Evolutionary conservation across 1,139 yeast genomes (phyloP).

Genomic region (Yamadazyma sp.): DNA sequence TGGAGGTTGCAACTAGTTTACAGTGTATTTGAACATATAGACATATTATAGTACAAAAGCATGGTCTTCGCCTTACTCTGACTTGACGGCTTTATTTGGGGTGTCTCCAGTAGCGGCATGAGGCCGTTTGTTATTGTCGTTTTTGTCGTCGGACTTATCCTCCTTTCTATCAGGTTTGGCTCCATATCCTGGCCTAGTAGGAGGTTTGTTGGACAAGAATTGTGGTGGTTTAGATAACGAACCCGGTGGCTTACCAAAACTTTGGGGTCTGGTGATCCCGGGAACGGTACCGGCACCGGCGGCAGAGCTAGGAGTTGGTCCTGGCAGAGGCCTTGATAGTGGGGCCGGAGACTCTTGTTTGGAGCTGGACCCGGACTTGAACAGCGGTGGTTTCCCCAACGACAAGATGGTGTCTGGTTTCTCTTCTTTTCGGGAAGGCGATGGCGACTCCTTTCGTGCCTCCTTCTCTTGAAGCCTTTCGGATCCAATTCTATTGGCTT

Average conservation of each 20-base stretch:
- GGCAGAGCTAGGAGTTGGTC: neutral
- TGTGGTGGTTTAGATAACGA: slow-evolving; percentile 32
- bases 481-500: slow-evolving; percentile 9
- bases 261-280: slow-evolving; percentile 18
- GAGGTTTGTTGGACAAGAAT: slow-evolving; percentile 32
- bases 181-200: slow-evolving; percentile 15
- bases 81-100: slow-evolving; percentile 8
- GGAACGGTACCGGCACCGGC: slow-evolving; percentile 7
- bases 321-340: slow-evolving; percentile 8
- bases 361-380: slow-evolving; percentile 2
- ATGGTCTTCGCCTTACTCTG: neutral
- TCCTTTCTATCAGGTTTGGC: slow-evolving; percentile 10
- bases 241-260: slow-evolving; percentile 24
- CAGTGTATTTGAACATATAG: neutral
- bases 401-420: slow-evolving; percentile 2
- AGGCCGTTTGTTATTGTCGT: slow-evolving; percentile 7
- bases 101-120: slow-evolving; percentile 6
- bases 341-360: slow-evolving; percentile 4
- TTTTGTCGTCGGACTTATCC: slow-evolving; percentile 3
- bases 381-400: slow-evolving; percentile 14
- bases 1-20: neutral
- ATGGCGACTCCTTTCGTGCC: neutral
- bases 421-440: neutral
- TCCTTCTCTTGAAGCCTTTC: slow-evolving; percentile 4
- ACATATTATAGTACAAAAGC: neutral